Evolutionary conservation across 768 basidiomycete genomes (phyloP).

Genomic region (Lyophyllum atratum): DNA sequence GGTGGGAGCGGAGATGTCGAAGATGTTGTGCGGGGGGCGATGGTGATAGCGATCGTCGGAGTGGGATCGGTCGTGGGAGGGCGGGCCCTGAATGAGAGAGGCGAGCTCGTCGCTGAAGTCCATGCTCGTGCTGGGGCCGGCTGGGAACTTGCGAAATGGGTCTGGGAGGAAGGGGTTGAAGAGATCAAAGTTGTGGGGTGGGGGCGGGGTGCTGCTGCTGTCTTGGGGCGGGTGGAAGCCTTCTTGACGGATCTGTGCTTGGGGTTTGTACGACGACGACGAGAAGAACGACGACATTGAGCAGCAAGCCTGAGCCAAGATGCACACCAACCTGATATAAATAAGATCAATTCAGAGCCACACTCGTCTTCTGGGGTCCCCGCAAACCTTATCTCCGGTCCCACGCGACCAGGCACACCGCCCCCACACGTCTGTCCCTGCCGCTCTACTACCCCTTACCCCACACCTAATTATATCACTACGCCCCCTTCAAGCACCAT

Average conservation of each 20-base stretch:
- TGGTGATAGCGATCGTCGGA: constrained; percentile 22
- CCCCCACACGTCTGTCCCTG: constrained; percentile 2
- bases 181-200: constrained; percentile 41
- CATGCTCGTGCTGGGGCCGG: constrained; percentile 30
- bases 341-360: constrained; percentile 4
- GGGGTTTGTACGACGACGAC: constrained; percentile 49
- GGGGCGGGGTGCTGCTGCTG: constrained; percentile 26
- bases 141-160: constrained; percentile 54
- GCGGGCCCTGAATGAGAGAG: constrained; percentile 41
- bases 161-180: constrained; percentile 51
- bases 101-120: constrained; percentile 75
- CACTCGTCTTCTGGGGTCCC: constrained; percentile 15
- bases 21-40: constrained; percentile 51
- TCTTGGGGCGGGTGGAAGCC: constrained; percentile 64
- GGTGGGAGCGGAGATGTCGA: constrained; percentile 57
- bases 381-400: constrained; percentile 17
- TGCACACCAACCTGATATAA: constrained; percentile 6
- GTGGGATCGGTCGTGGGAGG: constrained; percentile 3
- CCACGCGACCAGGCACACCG: constrained; percentile 19
- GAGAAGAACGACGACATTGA: constrained; percentile 39
- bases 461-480: neutral
- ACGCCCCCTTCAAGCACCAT: neutral
- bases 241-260: constrained; percentile 59
- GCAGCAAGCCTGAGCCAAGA: neutral
- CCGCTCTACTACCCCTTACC: neutral